Base-by-base conservation (phyloP, 805 yeast species). In the Monosporozyma unispora region DNA sequence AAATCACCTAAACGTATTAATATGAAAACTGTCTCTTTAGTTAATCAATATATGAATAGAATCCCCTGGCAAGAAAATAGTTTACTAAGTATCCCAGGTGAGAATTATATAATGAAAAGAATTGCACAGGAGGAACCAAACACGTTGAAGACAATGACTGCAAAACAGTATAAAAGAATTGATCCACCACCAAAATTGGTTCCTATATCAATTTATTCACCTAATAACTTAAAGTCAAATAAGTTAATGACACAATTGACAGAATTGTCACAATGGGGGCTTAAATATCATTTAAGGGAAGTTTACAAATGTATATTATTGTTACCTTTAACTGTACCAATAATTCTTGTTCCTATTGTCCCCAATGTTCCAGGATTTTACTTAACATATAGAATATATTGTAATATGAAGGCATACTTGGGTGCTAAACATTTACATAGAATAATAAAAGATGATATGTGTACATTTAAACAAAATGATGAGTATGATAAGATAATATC, bases 341-440 rank as follows among this genome's bases (percentile, higher is more conserved):
- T 90, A 41, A 89, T 87, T 0, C 57, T 88, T 41, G 61, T 91
- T 0, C 98, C 98, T 0, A 73, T 90, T n/a, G 64, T 89, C 3
- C 98, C 98, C 19, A 90, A 90, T 58, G 78, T 90, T 19, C 98
- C 98, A 0, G 96, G 96, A 0, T 84, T 91, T 60, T 91, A 88
- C 59, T 67, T 90, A 41, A 73, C 84, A 2, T 90, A 84, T 62
- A 73, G 98, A 52, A 74, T 84, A 18, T 90, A 88, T 69, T 87
- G 96, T 62, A 87, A 91, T 63, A 74, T 82, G 61, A 84, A 84
- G 57, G 96, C 96, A 0, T 70, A 76, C 52, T 63, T 78, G 40
- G 96, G 96, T 0, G 84, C 87, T 4, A 70, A 74, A 53, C 93
- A 87, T 61, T 67, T 90, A 52, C 67, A 73, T 31, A 76, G 75